Base-by-base conservation (phyloP, 441 rosid species). In the Viola pubescens region DNA sequence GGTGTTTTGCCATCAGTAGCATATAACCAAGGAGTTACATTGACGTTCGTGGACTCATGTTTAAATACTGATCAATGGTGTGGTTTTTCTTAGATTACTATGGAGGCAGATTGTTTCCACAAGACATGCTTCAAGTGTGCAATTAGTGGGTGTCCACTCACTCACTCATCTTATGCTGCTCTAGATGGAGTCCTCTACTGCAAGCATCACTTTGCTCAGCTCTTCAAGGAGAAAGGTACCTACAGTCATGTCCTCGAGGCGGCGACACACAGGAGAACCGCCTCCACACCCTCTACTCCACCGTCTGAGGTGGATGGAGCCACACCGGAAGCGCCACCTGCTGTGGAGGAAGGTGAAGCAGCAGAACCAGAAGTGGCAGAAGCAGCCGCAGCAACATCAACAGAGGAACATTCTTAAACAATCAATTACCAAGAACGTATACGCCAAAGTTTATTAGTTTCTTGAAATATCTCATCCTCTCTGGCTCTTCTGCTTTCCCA, bases 61-160 rank as follows among this genome's bases (percentile, higher is more conserved):
- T 26, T 26, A 26, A 26, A 26, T 26, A 26, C 1, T 26, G 34
- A 26, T 16, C 11, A 43, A 56, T 7, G 11, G 19, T 3, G 34
- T 26, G 34, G 34, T 26, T 26, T 26, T 26, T 26, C 34, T 44
- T n/a, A 89, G 98, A 86, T 94, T 74, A 85, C 82, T 8, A 66
- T 94, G 94, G 99, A 94, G 66, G 97, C 88, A 56, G 99, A 90
- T 51, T 83, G 94, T 50, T 94, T 61, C 79, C 99, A 94, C 81
- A 88, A 88, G 79, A 74, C 88, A 54, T 94, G 99, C 77, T 94
- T 94, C 77, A 81, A 86, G 75, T 94, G 99, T 50, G 99, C 99
- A 14, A 94, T 81, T 65, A 95, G 97, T 0, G 94, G 99, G 0
- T 94, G 97, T 58, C 79, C 83, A 2, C 79, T 90, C 43, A 94